Evolutionary conservation across 371 early-diverging fungal species (phyloP), one percentile per base, ranked within the genome.

Genomic region (Mortierella sp.): DNA sequence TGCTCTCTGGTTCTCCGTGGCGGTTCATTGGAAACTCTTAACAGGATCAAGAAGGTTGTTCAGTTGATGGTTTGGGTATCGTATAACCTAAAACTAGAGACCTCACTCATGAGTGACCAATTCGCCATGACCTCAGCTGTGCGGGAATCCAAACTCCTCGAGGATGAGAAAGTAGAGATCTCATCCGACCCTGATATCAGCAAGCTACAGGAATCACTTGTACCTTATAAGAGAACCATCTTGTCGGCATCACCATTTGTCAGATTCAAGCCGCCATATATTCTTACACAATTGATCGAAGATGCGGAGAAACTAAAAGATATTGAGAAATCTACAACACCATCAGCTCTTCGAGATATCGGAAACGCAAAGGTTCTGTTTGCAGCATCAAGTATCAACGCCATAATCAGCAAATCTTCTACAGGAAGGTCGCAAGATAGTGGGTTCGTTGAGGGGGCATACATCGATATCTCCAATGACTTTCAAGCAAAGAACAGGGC

Each of bases 1-100:
- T 94, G 96, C 66, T 95, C 96, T 0, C 84, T 97, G n/a, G 90
- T 96, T 0, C 83, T 98, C 59, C 91, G 96, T n/a, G 97, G 98
- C 37, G 95, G 90, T 5, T 83, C 86, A 9, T 60, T 86, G 20
- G 85, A 89, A 30, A 83, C 85, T 11, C 85, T 97, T 63, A 84
- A 78, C 24, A 86, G 88, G 18, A 87, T 97, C 70, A 97, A 97
- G 74, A 87, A 87, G 32, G 91, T 96, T 9, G 85, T 93, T 39
- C 88, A 90, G 22, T 86, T 98, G 35, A 91, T 96, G 87, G 90
- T 94, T 5, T 92, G 92, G 74, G 92, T 95, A 9, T 94, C 93
- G 0, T 93, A 96, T 77, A 94, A 93, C 75, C 88, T 97, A 45
- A 89, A 91, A 69, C 86, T 96, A 32, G 97, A 98, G 75, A 92